Evolutionary conservation across 805 yeast genomes (phyloP), one percentile per base, ranked within the genome.

Genomic region (Candida insectorum): DNA sequence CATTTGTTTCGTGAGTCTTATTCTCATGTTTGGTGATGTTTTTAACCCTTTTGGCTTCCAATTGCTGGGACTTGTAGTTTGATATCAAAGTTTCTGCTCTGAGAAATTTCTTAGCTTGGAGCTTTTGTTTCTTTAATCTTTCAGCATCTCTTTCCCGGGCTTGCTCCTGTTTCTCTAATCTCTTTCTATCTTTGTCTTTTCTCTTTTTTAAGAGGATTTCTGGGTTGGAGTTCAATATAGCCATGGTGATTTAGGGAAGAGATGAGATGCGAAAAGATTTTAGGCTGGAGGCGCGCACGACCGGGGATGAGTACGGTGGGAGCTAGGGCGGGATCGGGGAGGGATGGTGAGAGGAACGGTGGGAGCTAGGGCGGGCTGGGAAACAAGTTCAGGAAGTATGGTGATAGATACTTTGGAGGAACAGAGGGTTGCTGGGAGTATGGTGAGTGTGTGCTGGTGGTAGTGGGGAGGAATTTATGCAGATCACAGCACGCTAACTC

Each of bases 191-290:
- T 39, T 81, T 83, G 52, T 81, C 75, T 65, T 83, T 85, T 62
- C 94, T 77, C 66, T 84, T 85, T 52, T 79, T 77, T 42, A 85
- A 70, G 47, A 85, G 75, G 36, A 85, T 71, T 57, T 85, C 93
- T 24, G 93, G 91, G 52, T 80, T 82, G 16, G 82, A 71, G 54
- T 81, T 77, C 33, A 78, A 62, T 32, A 76, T 62, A 28, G 66
- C 71, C 71, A 67, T 65, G 18, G 5, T 31, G 15, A 5, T n/a
- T n/a, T n/a, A n/a, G n/a, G n/a, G n/a, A n/a, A 8, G 23, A 20
- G 23, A 23, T 16, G 39, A 30, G 34, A 31, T 26, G 34, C 26
- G 35, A 26, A 12, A n/a, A 26, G 7, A 11, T 24, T 9, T n/a
- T n/a, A n/a, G n/a, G n/a, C n/a, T n/a, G n/a, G n/a, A n/a, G n/a